Conservation (phyloP, 139 green algal species). For the Chlorella sp. region DNA sequence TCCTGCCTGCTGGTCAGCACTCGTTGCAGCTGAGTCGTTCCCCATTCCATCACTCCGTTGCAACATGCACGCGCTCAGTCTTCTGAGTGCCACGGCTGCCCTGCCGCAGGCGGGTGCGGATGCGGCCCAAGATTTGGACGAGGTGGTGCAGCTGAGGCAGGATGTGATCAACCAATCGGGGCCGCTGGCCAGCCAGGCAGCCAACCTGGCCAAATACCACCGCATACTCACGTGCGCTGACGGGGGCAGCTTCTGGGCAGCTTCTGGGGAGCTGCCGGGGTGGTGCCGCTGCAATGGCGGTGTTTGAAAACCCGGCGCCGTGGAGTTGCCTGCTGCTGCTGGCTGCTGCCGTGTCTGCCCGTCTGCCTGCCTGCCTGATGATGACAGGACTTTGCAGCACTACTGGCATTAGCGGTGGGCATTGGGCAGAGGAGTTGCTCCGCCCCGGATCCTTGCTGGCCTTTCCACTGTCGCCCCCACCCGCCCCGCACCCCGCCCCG, state of each 20-base stretch:
- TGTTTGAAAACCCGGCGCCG: not conserved
- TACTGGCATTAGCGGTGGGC: no score
- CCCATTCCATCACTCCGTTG: not conserved
- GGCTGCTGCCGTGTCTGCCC: not conserved
- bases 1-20: not conserved
- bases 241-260: not conserved
- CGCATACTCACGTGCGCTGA: conserved; percentile 60
- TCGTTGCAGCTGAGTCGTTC: not conserved
- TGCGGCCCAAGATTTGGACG: conserved; percentile 71
- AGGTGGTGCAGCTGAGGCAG: conserved; percentile 63
- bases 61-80: not conserved
- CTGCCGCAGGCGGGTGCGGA: conserved; percentile 61
- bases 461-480: not conserved
- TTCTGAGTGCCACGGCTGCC: not conserved
- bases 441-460: not conserved
- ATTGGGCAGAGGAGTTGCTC: no score
- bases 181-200: conserved; percentile 37
- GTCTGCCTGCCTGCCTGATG: not conserved
- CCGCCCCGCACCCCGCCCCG: not conserved
- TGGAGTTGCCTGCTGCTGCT: no score
- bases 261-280: not conserved
- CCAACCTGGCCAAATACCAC: conserved; percentile 84
- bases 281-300: no score
- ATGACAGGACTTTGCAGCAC: no score
- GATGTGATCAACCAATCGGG: conserved; percentile 58